Evolutionary conservation across 495 filamentous ascomycete species (phyloP).

Genomic region (Clohesyomyces aquaticus): DNA sequence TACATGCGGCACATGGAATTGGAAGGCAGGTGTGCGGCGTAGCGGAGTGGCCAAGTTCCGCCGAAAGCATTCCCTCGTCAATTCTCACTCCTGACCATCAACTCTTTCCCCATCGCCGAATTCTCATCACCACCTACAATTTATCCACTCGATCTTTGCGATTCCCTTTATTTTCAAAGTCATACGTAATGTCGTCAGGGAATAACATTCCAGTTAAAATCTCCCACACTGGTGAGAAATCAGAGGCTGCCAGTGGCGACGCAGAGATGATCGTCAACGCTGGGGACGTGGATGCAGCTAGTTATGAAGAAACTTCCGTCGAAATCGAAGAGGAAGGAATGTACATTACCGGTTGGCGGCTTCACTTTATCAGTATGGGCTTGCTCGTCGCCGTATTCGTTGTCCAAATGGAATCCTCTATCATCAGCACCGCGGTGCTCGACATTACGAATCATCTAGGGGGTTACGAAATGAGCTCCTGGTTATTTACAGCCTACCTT

Average conservation of each 20-base stretch:
- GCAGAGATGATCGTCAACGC: not conserved
- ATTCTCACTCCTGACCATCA: not conserved
- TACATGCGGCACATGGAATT: not conserved
- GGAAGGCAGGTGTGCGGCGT: not conserved
- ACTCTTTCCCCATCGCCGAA: too few species aligned
- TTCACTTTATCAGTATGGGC: slow-evolving; percentile 20
- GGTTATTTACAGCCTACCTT: slow-evolving; percentile 21
- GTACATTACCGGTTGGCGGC: slow-evolving; percentile 11
- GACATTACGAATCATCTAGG: slow-evolving; percentile 12
- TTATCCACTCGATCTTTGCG: not conserved
- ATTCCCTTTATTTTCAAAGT: not conserved
- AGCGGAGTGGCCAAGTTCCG: not conserved
- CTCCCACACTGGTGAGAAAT: not conserved
- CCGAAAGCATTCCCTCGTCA: not conserved
- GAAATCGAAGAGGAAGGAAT: not conserved
- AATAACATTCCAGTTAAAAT: not conserved
- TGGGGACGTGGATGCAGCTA: not conserved
- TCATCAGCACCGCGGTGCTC: slow-evolving; percentile 61
- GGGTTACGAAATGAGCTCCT: slow-evolving; percentile 17
- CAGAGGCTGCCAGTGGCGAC: not conserved
- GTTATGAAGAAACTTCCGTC: not conserved
- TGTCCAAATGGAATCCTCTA: slow-evolving; percentile 58
- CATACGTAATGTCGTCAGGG: not conserved
- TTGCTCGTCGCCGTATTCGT: slow-evolving; percentile 60
- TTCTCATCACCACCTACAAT: too few species aligned